Conservation (phyloP, 1,139 yeast species). For the Trichomonascaceae sp. region DNA sequence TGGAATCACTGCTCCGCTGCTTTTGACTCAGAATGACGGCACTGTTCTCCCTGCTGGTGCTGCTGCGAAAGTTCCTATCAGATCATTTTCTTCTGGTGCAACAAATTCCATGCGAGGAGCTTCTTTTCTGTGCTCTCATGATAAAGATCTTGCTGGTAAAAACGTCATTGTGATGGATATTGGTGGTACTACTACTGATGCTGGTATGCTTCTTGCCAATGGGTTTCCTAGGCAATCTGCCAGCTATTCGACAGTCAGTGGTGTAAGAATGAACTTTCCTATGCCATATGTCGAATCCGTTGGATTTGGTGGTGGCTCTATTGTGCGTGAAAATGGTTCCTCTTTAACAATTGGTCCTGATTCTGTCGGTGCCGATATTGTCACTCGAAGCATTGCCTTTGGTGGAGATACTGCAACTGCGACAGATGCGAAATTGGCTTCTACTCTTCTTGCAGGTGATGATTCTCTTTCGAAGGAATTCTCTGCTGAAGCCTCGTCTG, state of each 20-base stretch:
- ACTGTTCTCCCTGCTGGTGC: conserved; percentile 36
- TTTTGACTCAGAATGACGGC: conserved; percentile 42
- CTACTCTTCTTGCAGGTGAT: conserved; percentile 9
- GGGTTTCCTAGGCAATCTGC: conserved; percentile 41
- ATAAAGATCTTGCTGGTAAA: conserved; percentile 25
- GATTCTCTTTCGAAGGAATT: not conserved
- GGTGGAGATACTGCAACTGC: conserved; percentile 37
- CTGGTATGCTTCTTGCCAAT: conserved; percentile 36
- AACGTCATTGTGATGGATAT: conserved; percentile 37
- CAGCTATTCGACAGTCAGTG: conserved; percentile 37
- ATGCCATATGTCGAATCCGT: conserved; percentile 43
- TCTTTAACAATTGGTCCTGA: conserved; percentile 38
- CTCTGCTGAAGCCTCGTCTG: not conserved
- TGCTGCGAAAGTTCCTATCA: conserved; percentile 36
- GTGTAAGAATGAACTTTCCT: conserved; percentile 40
- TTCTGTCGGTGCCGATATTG: conserved; percentile 38
- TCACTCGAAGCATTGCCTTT: conserved; percentile 31
- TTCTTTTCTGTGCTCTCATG: conserved; percentile 35
- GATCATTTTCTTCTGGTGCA: conserved; percentile 42
- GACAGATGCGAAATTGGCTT: conserved; percentile 35
- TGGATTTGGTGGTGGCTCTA: conserved; percentile 43
- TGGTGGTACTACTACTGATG: conserved; percentile 45
- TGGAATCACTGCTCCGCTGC: conserved; percentile 36
- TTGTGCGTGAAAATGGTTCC: conserved; percentile 28
- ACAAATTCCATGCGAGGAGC: conserved; percentile 46